Evolutionary conservation across 1,284 basidiomycete species (phyloP).

Genomic region (Marasmius fiardii): DNA sequence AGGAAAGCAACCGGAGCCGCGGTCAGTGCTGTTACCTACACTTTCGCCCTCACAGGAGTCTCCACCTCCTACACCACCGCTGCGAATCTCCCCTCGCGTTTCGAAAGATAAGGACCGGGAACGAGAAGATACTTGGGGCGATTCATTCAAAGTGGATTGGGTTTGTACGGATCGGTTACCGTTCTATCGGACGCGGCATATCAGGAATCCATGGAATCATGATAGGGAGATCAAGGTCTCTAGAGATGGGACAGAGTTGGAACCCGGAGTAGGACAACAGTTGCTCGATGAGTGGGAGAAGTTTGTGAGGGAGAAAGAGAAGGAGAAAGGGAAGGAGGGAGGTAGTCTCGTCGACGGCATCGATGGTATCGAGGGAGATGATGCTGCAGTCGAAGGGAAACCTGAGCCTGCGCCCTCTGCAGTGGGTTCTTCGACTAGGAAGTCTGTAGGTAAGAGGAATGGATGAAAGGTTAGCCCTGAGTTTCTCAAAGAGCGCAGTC

Average conservation of each 20-base stretch:
- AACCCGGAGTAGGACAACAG: constrained; percentile 44
- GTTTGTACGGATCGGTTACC: constrained; percentile 70
- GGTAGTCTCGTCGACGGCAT: too few species aligned
- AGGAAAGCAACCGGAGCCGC: too few species aligned
- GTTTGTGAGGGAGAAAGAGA: neutral
- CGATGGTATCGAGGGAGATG: too few species aligned
- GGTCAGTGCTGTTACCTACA: too few species aligned
- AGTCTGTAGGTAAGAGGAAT: too few species aligned
- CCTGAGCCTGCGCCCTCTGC: too few species aligned
- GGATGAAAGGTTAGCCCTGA: too few species aligned
- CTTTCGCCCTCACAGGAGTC: too few species aligned
- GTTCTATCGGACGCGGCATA: constrained; percentile 72
- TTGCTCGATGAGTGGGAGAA: constrained; percentile 75
- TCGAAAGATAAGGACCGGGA: neutral
- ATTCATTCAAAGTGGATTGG: constrained; percentile 86
- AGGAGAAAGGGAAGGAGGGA: too few species aligned
- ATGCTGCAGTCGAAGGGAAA: too few species aligned
- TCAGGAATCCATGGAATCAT: constrained; percentile 93
- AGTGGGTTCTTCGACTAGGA: too few species aligned
- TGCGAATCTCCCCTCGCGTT: neutral
- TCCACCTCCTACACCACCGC: neutral
- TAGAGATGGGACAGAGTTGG: constrained; percentile 89
- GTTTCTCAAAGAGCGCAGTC: too few species aligned
- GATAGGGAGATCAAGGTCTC: constrained; percentile 89
- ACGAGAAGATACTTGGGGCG: constrained; percentile 49